Evolutionary conservation across 352 stramenopile species (phyloP), one percentile per base, ranked within the genome.

Genomic region (Globisporangium perplexum): DNA sequence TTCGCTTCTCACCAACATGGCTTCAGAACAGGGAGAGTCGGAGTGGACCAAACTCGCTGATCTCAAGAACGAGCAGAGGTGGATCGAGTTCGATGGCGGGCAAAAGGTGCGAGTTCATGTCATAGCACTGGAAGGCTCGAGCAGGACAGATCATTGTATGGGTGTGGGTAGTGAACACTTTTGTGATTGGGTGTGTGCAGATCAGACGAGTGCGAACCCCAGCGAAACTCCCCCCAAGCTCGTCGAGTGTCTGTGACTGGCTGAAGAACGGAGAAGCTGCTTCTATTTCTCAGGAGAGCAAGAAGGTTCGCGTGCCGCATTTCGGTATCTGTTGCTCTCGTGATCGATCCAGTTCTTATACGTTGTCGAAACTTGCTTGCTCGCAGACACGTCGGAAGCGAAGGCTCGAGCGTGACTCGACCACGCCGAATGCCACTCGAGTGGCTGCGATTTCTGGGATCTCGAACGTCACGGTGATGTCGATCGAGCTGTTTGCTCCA

Each of bases 401-500:
- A 14, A 35, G 31, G n/a, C 22, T 22, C 6, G 20, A 39, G 22
- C 47, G 47, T 14, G 47, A 44, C 10, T 60, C 33, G 26, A 47
- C 28, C 18, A 43, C 51, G 5, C 36, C 43, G 23, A 60, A 36
- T 22, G 38, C 39, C 7, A 58, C 50, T 39, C 48, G 55, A 26
- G 44, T 62, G 15, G 24, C 46, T 1, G 66, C 66, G 1, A 65
- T 56, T 23, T 54, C 67, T 0, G 65, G 69, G 18, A 62, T 72
- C 23, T 88, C 80, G 4, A 93, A 92, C 57, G 50, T 96, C 14
- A 95, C 85, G 3, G 63, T 90, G 24, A 45, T 96, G 20, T 92
- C 83, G 8, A 56, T 96, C 26, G 86, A 96, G 52, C 55, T 93
- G 10, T 83, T 85, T 61, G 74, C 75, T 0, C 57, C 59, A 36